Evolutionary conservation across 2,329 filamentous ascomycete genomes (phyloP).

Genomic region (Penicillium aurantiogriseum): DNA sequence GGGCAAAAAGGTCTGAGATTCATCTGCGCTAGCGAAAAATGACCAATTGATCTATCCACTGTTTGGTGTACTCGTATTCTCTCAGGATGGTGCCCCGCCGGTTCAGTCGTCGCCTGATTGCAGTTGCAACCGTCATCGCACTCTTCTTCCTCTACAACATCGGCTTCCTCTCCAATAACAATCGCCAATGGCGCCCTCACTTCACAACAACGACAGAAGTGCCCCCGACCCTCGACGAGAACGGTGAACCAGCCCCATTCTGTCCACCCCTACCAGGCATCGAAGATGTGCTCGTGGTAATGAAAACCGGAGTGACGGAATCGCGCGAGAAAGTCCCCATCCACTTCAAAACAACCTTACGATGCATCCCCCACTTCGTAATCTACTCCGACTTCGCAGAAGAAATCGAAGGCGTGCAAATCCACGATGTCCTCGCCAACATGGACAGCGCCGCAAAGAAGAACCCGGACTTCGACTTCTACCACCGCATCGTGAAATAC

Average conservation of each 20-base stretch:
- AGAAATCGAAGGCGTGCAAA: constrained; percentile 49
- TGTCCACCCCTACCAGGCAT: constrained; percentile 43
- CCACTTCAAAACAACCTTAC: constrained; percentile 55
- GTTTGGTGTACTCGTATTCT: constrained; percentile 8
- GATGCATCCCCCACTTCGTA: constrained; percentile 55
- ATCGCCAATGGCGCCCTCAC: constrained; percentile 13
- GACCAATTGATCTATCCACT: constrained; percentile 10
- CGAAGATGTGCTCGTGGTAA: constrained; percentile 55
- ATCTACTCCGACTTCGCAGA: constrained; percentile 61
- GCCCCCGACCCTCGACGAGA: constrained; percentile 9
- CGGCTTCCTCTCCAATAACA: constrained; percentile 54
- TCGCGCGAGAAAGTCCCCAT: constrained; percentile 54
- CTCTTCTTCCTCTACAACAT: constrained; percentile 56
- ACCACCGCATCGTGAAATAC: constrained; percentile 47
- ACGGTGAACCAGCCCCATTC: constrained; percentile 17
- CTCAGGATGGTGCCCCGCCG: constrained; percentile 44
- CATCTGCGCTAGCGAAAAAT: constrained; percentile 5
- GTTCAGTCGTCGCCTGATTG: constrained; percentile 38
- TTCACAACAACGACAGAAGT: constrained; percentile 4
- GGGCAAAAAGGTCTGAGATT: neutral
- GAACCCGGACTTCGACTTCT: constrained; percentile 51
- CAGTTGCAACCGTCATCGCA: constrained; percentile 58
- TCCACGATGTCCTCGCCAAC: constrained; percentile 52
- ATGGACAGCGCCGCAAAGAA: constrained; percentile 42
- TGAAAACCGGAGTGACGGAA: constrained; percentile 61